These are phyloP conservation scores for Russula olivacea DNA, from an alignment of 768 basidiomycete species.

Conservation along the genomic window DNA sequence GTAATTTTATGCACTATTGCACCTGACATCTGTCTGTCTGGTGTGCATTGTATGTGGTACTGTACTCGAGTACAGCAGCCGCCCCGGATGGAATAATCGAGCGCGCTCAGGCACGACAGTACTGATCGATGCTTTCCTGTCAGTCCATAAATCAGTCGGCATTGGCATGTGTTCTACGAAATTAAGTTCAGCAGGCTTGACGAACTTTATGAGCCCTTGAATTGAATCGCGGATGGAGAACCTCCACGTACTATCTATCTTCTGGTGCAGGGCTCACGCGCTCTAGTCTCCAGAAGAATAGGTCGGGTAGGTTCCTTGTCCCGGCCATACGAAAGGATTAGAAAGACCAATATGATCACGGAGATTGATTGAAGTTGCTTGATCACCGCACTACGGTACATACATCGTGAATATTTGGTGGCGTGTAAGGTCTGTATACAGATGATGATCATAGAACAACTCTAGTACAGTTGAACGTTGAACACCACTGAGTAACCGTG, in stretches of 20 bases:
- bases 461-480: no score
- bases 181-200: background rate
- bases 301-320: background rate
- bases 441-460: no score
- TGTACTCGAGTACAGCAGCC: background rate
- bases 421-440: background rate
- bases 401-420: background rate
- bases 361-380: background rate
- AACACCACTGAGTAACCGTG: no score
- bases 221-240: background rate
- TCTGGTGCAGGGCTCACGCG: no score
- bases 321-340: background rate
- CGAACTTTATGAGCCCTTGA: background rate
- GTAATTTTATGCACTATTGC: constrained; percentile 11
- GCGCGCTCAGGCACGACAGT: background rate
- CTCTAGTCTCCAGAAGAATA: background rate
- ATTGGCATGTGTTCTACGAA: background rate
- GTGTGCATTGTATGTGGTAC: background rate
- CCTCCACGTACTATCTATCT: no score
- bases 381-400: background rate
- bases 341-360: background rate
- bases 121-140: no score
- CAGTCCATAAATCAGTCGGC: background rate
- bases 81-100: background rate
- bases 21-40: background rate